Evolutionary conservation across 2,329 filamentous ascomycete species (phyloP), one percentile per base, ranked within the genome.

Genomic region (Fusarium drepaniforme): DNA sequence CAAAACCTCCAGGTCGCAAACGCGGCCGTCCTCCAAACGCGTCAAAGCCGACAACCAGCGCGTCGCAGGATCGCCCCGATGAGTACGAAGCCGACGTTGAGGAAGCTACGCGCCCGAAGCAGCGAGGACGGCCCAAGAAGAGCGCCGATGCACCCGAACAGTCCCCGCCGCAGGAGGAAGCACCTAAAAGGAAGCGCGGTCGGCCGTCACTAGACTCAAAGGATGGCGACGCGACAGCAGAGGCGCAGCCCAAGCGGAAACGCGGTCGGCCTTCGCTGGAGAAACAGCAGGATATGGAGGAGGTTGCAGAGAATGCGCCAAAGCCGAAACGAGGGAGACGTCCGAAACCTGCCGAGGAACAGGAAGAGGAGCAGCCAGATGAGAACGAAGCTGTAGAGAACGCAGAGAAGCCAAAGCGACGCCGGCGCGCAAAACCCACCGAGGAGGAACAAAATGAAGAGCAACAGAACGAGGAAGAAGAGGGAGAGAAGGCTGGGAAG

Each of bases 1-100:
- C 80, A 64, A 73, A 80, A 37, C 77, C 77, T 33, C 81, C 81
- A 64, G 85, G 84, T 75, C 85, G 85, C 73, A 87, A 86, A 77
- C 85, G 85, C 79, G 84, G 84, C 64, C 82, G 83, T 46, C 84
- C 82, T 15, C 77, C 83, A 37, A 84, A 84, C 84, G 84, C 84
- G 84, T 83, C 83, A 66, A 83, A 80, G 71, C 68, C 80, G 30
- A 67, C 66, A 49, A 59, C 70, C 70, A 73, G 68, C 81, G 79
- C 78, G 78, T 79, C 78, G 58, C 75, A 75, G 33, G 71, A 73
- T 42, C 70, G 61, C 40, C 72, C 74, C 12, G 78, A 76, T 21
- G 74, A 76, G 59, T 71, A 78, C 66, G 75, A 77, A 61, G 73
- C 75, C 69, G 75, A 80, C 28, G 75, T 68, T 21, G 79, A 80